Evolutionary conservation across 345 rosid genomes (phyloP).

Genomic region (Populus alba): DNA sequence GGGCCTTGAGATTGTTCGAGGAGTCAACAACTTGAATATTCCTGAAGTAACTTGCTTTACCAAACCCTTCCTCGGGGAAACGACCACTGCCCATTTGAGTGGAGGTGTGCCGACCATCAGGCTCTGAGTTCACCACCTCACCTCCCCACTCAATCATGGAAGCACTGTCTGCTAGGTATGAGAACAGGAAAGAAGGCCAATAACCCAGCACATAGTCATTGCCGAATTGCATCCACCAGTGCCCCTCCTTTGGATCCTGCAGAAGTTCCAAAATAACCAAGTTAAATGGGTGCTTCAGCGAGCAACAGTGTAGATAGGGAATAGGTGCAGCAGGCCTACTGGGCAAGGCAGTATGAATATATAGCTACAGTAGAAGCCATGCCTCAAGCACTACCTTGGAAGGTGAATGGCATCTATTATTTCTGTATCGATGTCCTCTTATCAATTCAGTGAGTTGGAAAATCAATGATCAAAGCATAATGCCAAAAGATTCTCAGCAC

Average conservation of each 20-base stretch:
- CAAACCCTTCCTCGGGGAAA: slow-evolving; percentile 93
- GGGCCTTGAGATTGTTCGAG: slow-evolving; percentile 91
- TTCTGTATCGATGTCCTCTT: not conserved
- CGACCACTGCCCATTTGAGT: slow-evolving; percentile 98
- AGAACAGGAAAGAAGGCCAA: slow-evolving; percentile 95
- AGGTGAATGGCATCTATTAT: not conserved
- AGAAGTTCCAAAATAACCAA: not conserved
- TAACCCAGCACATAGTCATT: slow-evolving; percentile 80
- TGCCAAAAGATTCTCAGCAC: slow-evolving; percentile 5
- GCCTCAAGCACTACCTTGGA: not conserved
- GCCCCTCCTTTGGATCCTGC: slow-evolving; percentile 95
- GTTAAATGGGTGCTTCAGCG: not conserved
- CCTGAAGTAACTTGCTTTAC: slow-evolving; percentile 87
- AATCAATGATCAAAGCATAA: not conserved
- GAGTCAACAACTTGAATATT: slow-evolving; percentile 82
- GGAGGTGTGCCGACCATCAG: slow-evolving; percentile 79
- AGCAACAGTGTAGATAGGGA: not conserved
- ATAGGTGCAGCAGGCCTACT: not conserved
- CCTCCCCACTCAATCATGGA: slow-evolving; percentile 99
- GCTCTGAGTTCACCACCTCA: slow-evolving; percentile 86
- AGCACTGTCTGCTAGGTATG: slow-evolving; percentile 84
- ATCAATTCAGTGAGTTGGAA: not conserved
- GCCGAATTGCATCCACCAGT: slow-evolving; percentile 99
- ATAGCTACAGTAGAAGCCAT: not conserved
- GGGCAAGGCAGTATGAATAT: not conserved